Percentiles rank a stretch among this genome's conserved stretches.
Evolutionary conservation across 768 basidiomycete species (phyloP).

Genomic region (Trametes meyenii): DNA sequence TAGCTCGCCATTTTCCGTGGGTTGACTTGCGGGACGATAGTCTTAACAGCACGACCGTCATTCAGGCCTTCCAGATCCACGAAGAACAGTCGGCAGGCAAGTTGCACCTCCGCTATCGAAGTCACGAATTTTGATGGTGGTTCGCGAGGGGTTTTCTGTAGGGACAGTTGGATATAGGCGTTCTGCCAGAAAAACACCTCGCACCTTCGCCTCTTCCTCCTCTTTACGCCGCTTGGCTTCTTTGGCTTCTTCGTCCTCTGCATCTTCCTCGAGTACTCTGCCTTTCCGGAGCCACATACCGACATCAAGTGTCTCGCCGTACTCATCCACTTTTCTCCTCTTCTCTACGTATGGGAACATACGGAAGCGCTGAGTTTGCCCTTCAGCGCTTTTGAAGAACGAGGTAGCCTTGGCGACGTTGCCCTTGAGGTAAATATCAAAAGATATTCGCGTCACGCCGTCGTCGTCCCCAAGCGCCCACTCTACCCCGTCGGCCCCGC

Average conservation of each 20-base stretch:
- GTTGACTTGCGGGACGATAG: slow-evolving; percentile 94
- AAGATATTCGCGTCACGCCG: slow-evolving; percentile 75
- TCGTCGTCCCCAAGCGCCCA: slow-evolving; percentile 70
- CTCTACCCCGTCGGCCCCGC: slow-evolving; percentile 51
- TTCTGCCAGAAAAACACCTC: slow-evolving; percentile 10
- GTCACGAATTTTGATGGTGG: slow-evolving; percentile 91
- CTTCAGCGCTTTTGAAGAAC: slow-evolving; percentile 81
- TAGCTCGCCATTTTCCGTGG: slow-evolving; percentile 86
- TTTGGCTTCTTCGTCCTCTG: slow-evolving; percentile 78
- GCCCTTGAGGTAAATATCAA: slow-evolving; percentile 97
- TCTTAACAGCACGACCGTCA: slow-evolving; percentile 96
- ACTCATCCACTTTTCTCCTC: slow-evolving; percentile 90
- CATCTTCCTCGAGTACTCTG: slow-evolving; percentile 88
- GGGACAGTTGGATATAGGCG: slow-evolving; percentile 10
- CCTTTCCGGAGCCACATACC: slow-evolving; percentile 95
- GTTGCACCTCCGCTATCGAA: slow-evolving; percentile 71
- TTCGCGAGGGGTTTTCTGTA: slow-evolving; percentile 74
- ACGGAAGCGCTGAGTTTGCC: slow-evolving; percentile 79
- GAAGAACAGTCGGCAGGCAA: slow-evolving; percentile 86
- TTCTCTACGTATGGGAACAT: slow-evolving; percentile 99
- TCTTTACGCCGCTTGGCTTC: slow-evolving; percentile 69
- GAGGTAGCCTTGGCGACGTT: slow-evolving; percentile 85
- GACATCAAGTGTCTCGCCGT: slow-evolving; percentile 93
- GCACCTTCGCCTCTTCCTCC: slow-evolving; percentile 83
- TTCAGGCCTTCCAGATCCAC: slow-evolving; percentile 97